Base-by-base conservation (phyloP, 1,284 basidiomycete genomes). In the Pascua sp. region DNA sequence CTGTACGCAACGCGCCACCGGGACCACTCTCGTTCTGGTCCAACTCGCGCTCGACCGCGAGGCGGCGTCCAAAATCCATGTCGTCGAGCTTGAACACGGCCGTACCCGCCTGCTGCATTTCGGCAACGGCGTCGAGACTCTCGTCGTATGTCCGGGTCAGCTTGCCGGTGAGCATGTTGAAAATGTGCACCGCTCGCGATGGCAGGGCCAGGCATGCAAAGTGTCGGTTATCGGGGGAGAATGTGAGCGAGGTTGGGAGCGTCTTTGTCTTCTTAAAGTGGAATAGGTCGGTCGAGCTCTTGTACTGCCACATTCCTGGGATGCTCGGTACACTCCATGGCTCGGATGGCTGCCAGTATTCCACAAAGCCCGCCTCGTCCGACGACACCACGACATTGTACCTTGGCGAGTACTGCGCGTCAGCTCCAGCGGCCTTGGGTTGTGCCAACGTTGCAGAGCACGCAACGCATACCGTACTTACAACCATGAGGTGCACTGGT, bases 241-340 rank as follows among this genome's bases (percentile, higher is more conserved):
- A 84, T 4, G 90, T 90, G 55, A 98, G 83, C 57, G 90, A 91
- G 2, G 92, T 90, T 1, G 95, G 92, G 11, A 85, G 86, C 4
- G 91, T 90, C 80, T 92, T 95, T 42, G 90, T 86, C 92, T 98
- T 99, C 80, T 97, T 98, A 79, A 98, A 99, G 64, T 97, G 94
- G 76, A 97, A 98, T 38, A 98, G 78, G 70, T 98, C 93, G 0
- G 96, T 98, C 45, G 86, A 82, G 46, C 86, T 89, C 76, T 98
- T 98, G 80, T 84, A 92, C 46, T 86, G 81, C 91, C 95, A 99
- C 60, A 98, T 76, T 1, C 87, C 87, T 0, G 85, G 81, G 5
- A 89, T 80, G 63, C 85, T 86, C 0, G 95, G 94, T 42, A 87
- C 80, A 51, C 86, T 86, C 68, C 92, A 97, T 1, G 90, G 90